Evolutionary conservation across 2,329 filamentous ascomycete species (phyloP), one percentile per base, ranked within the genome.

Genomic region (Penicillium griseofulvum): DNA sequence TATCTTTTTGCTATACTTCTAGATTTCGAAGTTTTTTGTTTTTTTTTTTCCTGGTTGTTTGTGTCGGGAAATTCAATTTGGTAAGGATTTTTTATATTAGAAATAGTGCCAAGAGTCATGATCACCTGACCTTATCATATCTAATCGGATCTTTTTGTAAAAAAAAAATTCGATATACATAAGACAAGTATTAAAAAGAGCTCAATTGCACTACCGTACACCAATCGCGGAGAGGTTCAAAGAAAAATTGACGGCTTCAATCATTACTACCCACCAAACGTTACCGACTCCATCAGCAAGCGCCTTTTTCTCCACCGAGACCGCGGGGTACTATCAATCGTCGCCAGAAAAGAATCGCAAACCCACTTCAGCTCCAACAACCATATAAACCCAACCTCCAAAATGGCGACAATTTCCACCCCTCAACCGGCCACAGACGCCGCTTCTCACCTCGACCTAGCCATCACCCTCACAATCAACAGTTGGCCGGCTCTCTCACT

Each of bases 401-500:
- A 41, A 62, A 62, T 71, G 68, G 51, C 58, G n/a, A 50, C 57
- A 47, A 48, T 58, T 54, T 50, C 60, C 52, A 45, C 53, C 45
- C 36, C 62, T 56, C 44, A 43, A 52, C n/a, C 49, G 55, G 65
- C 83, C 81, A 81, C 67, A 14, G 76, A 77, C 65, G 81, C 81
- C 65, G 81, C 87, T 69, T 75, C 81, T 62, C 82, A 85, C 68
- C 90, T 97, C 78, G 94, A 97, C 72, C 87, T 94, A 68, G 89
- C 86, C 69, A 88, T 97, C 65, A 91, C 90, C 71, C 87, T 94
- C 71, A 79, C 88, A 41, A 85, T 99, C 62, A 86, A 92, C 78
- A 84, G 89, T 69, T 99, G 94, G 94, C 87, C 89, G 8, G 88
- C 90, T 31, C 87, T 99, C 51, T 88, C 88, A 46, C 86, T 96